These are phyloP conservation scores for Tephrocybe sp. DNA, from an alignment of 768 basidiomycete genomes.

Conservation along the genomic window DNA sequence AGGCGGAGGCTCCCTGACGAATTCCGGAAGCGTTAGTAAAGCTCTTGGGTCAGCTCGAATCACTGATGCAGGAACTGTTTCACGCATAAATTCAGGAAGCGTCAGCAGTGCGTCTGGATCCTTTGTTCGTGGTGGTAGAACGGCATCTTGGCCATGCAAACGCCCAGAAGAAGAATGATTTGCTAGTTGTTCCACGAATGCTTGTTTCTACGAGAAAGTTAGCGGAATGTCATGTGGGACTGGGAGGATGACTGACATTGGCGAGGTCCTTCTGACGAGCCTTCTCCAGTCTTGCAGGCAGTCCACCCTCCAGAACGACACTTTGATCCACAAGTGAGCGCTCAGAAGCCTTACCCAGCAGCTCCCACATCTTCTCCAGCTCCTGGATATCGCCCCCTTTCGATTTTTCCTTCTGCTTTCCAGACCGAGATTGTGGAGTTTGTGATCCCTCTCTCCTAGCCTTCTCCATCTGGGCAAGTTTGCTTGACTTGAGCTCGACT, in stretches of 20 bases:
- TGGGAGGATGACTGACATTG: conserved; percentile 44
- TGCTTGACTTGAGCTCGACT: conserved; percentile 77
- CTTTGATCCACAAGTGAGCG: conserved; percentile 69
- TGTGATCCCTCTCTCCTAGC: conserved; percentile 47
- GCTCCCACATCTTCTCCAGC: conserved; percentile 66
- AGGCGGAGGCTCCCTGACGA: conserved; percentile 50
- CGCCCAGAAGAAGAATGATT: conserved; percentile 72
- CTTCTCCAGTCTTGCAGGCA: conserved; percentile 53
- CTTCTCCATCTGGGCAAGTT: conserved; percentile 70
- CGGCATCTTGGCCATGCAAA: conserved; percentile 77
- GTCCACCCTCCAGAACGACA: conserved; percentile 60
- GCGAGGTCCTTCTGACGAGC: conserved; percentile 55
- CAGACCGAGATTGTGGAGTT: conserved; percentile 17
- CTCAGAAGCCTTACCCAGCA: conserved; percentile 69
- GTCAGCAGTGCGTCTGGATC: conserved; percentile 54
- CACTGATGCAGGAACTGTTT: conserved; percentile 40
- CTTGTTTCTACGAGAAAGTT: conserved; percentile 49
- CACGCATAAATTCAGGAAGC: conserved; percentile 63
- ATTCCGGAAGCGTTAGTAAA: conserved; percentile 56
- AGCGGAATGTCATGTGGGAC: conserved; percentile 1
- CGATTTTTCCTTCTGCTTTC: conserved; percentile 48
- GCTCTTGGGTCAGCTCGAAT: conserved; percentile 39
- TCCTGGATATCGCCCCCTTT: conserved; percentile 42
- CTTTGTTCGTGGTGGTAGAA: conserved; percentile 41
- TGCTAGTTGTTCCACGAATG: conserved; percentile 73